These are phyloP conservation scores for Bombardia bombarda DNA, from an alignment of 495 filamentous ascomycete genomes.

Conservation along the genomic window DNA sequence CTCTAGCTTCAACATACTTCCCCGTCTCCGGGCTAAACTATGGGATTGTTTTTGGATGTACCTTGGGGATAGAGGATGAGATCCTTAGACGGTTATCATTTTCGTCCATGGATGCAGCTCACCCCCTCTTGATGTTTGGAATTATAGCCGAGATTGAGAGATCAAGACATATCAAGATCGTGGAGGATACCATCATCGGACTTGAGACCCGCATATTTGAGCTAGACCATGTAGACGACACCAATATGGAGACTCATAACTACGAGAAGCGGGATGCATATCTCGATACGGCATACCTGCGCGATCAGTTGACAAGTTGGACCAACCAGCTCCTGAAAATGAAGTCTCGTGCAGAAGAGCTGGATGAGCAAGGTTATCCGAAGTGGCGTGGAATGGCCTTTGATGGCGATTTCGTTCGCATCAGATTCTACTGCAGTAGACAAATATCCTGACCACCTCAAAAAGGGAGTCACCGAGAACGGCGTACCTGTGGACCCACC, in stretches of 20 bases:
- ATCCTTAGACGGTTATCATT: too few species aligned
- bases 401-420: too few species aligned
- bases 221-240: slow-evolving; percentile 9
- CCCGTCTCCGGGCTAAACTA: too few species aligned
- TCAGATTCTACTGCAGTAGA: too few species aligned
- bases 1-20: too few species aligned
- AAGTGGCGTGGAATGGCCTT: neutral
- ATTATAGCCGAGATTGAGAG: slow-evolving; percentile 24
- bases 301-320: slow-evolving; percentile 19
- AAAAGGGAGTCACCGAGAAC: slow-evolving; percentile 10
- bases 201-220: slow-evolving; percentile 18
- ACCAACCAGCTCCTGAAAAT: slow-evolving; percentile 18
- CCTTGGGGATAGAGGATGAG: too few species aligned
- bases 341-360: slow-evolving; percentile 8
- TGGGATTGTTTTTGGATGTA: too few species aligned
- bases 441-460: too few species aligned
- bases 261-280: slow-evolving; percentile 15
- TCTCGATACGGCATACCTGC: slow-evolving; percentile 17
- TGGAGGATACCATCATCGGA: slow-evolving; percentile 17
- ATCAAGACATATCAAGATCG: slow-evolving; percentile 9
- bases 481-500: too few species aligned
- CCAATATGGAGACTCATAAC: slow-evolving; percentile 5
- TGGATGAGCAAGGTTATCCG: neutral
- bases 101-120: slow-evolving; percentile 16
- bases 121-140: slow-evolving; percentile 21